Evolutionary conservation across 2,329 filamentous ascomycete genomes (phyloP).

Genomic region (Claviceps sp.): DNA sequence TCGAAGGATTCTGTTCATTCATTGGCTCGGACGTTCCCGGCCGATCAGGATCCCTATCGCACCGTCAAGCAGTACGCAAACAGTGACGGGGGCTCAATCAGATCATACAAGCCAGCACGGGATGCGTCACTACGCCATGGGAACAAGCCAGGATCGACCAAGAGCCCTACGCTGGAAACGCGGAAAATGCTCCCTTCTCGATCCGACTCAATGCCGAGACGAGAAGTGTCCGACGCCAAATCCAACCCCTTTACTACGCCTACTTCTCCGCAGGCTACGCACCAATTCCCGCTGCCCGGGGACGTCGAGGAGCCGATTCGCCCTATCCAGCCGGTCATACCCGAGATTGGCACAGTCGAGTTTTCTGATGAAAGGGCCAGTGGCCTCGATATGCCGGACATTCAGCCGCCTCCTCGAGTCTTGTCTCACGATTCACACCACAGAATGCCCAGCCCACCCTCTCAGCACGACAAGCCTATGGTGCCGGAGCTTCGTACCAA

Average conservation of each 20-base stretch:
- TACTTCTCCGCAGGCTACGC: conserved; percentile 16
- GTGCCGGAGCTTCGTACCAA: conserved; percentile 6
- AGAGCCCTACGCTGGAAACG: conserved; percentile 11
- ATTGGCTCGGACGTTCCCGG: conserved; percentile 60
- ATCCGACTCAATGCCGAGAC: conserved; percentile 31
- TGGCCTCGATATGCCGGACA: conserved; percentile 13
- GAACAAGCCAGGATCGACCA: conserved; percentile 21
- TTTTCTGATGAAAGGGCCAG: conserved; percentile 15
- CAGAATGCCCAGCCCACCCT: conserved; percentile 11
- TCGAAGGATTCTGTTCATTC: conserved; percentile 82
- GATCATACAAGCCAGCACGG: conserved; percentile 32
- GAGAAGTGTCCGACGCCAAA: conserved; percentile 20
- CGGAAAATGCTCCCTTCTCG: conserved; percentile 19
- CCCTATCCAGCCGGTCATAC: conserved; percentile 21
- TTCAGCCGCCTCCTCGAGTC: conserved; percentile 18
- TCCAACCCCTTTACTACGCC: conserved; percentile 24
- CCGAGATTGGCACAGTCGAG: conserved; percentile 24
- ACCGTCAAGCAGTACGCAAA: conserved; percentile 42
- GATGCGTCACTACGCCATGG: conserved; percentile 33
- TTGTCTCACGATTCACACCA: conserved; percentile 16
- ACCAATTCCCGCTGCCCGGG: conserved; percentile 8
- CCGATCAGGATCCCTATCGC: conserved; percentile 76
- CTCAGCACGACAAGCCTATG: conserved; percentile 8
- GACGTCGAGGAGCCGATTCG: conserved; percentile 15
- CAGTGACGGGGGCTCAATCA: conserved; percentile 43